Conservation (phyloP, 2,329 filamentous ascomycete genomes). For the Lasiodiplodia sp. region DNA sequence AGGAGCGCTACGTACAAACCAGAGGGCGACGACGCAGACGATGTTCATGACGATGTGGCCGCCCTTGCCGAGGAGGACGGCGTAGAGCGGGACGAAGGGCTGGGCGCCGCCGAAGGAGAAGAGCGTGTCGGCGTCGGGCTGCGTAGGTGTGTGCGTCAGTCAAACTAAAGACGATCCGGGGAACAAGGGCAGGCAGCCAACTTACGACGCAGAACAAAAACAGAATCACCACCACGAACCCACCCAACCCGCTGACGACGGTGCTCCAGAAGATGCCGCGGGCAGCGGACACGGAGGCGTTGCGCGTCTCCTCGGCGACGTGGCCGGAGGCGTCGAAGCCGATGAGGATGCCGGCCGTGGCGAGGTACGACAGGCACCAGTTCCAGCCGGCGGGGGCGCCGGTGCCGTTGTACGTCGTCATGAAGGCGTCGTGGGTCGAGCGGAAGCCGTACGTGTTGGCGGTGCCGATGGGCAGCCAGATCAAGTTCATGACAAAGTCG, state of each 20-base stretch:
- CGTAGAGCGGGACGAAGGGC: slow-evolving; percentile 66
- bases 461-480: slow-evolving; percentile 67
- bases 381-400: slow-evolving; percentile 64
- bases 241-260: slow-evolving; percentile 63
- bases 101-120: slow-evolving; percentile 64
- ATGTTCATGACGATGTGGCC: slow-evolving; percentile 69
- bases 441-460: slow-evolving; percentile 65
- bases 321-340: slow-evolving; percentile 69
- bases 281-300: slow-evolving; percentile 63
- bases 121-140: slow-evolving; percentile 61
- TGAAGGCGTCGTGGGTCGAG: slow-evolving; percentile 65
- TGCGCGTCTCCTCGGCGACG: slow-evolving; percentile 68
- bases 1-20: slow-evolving; percentile 53
- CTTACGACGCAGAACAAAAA: slow-evolving; percentile 61
- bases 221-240: slow-evolving; percentile 63
- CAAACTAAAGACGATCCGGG: no score
- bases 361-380: slow-evolving; percentile 68
- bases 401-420: slow-evolving; percentile 64
- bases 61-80: slow-evolving; percentile 61
- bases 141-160: background rate
- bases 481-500: slow-evolving; percentile 66
- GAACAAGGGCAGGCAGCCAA: background rate
- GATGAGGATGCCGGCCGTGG: slow-evolving; percentile 67
- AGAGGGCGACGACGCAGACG: slow-evolving; percentile 58
- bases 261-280: slow-evolving; percentile 68